These are phyloP conservation scores for Tausonia pullulans DNA, from an alignment of 1,284 basidiomycete genomes.

Conservation along the genomic window DNA sequence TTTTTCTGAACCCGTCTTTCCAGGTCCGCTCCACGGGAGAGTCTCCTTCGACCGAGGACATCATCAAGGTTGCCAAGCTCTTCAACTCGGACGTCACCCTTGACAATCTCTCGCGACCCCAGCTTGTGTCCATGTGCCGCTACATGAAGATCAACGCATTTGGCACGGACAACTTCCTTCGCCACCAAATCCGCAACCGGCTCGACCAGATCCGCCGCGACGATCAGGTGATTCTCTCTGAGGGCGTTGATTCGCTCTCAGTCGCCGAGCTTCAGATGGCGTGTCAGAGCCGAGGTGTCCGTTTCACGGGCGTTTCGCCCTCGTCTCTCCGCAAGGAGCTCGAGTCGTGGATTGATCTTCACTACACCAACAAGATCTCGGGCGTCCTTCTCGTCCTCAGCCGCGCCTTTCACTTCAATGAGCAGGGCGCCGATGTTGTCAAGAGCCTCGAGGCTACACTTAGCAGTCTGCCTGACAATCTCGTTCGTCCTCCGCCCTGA, in stretches of 20 bases:
- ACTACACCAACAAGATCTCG: slow-evolving; percentile 72
- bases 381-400: slow-evolving; percentile 88
- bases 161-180: slow-evolving; percentile 96
- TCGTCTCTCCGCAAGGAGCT: slow-evolving; percentile 78
- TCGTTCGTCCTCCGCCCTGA: slow-evolving; percentile 45
- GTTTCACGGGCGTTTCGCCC: slow-evolving; percentile 72
- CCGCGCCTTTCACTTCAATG: slow-evolving; percentile 89
- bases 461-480: slow-evolving; percentile 83
- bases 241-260: slow-evolving; percentile 85
- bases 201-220: slow-evolving; percentile 78
- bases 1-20: neutral
- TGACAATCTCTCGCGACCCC: slow-evolving; percentile 93
- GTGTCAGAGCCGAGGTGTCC: slow-evolving; percentile 87
- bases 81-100: slow-evolving; percentile 97
- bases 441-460: slow-evolving; percentile 79
- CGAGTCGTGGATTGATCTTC: slow-evolving; percentile 84
- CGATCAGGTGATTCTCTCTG: slow-evolving; percentile 75
- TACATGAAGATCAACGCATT: slow-evolving; percentile 99
- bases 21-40: slow-evolving; percentile 91
- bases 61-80: slow-evolving; percentile 88
- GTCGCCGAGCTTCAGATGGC: slow-evolving; percentile 81
- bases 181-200: slow-evolving; percentile 79
- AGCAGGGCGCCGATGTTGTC: slow-evolving; percentile 69
- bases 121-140: slow-evolving; percentile 91
- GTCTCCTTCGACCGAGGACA: slow-evolving; percentile 72